Conservation (phyloP, 2,329 filamentous ascomycete genomes). For the Botrytis fabae region DNA sequence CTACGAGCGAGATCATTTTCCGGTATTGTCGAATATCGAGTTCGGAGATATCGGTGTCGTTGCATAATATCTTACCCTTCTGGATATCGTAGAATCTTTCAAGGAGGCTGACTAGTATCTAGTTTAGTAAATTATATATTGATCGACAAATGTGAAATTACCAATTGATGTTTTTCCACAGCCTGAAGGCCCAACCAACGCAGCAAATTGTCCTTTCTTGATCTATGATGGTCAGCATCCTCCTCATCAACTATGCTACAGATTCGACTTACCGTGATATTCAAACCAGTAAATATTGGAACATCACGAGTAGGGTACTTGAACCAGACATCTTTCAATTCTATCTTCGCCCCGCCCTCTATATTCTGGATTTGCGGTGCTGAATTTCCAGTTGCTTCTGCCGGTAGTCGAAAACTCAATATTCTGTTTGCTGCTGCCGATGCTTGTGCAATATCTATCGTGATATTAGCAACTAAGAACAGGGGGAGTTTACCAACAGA, state of each 20-base stretch:
- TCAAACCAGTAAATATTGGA: constrained; percentile 60
- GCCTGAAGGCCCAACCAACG: constrained; percentile 68
- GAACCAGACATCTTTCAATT: constrained; percentile 58
- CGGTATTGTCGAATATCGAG: constrained; percentile 65
- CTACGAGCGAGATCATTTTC: constrained; percentile 65
- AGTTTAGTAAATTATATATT: not conserved
- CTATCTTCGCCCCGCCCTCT: constrained; percentile 53
- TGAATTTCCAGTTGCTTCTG: constrained; percentile 20
- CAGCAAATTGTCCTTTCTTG: constrained; percentile 67
- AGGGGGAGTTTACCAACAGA: not conserved
- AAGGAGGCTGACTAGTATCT: constrained; percentile 5
- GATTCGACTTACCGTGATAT: constrained; percentile 48
- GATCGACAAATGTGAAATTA: not conserved
- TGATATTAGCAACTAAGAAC: not conserved
- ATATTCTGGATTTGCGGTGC: constrained; percentile 32
- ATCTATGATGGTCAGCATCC: constrained; percentile 30
- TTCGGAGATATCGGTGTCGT: constrained; percentile 58
- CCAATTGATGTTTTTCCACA: constrained; percentile 20
- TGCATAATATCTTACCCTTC: constrained; percentile 63
- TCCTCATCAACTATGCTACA: not conserved
- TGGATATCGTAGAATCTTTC: constrained; percentile 67
- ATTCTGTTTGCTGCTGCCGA: constrained; percentile 61
- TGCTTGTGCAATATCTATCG: constrained; percentile 55
- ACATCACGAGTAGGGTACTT: constrained; percentile 59
- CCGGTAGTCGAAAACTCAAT: constrained; percentile 42